Base-by-base conservation (phyloP, 768 basidiomycete species). In the Boletus reticuloceps region DNA sequence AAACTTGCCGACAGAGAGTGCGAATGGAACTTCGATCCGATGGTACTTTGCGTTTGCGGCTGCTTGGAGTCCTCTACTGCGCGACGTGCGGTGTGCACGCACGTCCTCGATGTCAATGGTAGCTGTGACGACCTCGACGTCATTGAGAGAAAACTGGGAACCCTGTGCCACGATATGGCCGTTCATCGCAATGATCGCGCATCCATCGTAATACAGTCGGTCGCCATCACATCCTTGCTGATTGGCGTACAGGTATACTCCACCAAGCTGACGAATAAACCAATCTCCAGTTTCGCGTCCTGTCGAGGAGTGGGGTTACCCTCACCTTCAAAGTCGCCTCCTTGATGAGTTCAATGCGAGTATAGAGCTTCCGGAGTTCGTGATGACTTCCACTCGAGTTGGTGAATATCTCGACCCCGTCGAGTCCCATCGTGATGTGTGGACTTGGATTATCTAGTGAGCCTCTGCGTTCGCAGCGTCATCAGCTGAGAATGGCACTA, bases 201-300 rank as follows among this genome's bases (percentile, higher is more conserved):
- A 97, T 31, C 97, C 97, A 62, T 99, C 97, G 68, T 98, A 99
- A 77, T 98, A 99, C 1, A 98, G 79, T 31, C 97, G 84, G 69
- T 99, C 97, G 1, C 97, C 97, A 64, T 99, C 97, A 66, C 97
- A 99, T 6, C 97, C 97, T 77, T 97, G 96, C 65, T 99, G 97
- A 68, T 99, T 99, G 10, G 97, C 93, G 64, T 99, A 99, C 8
- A 99, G 81, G 72, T 99, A 99, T 50, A 98, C 84, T 3, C 97
- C 97, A 11, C 97, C 97, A 36, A 95, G 82, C 96, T 98, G 60
- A 9, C 38, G 39, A 40, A 32, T n/a, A 11, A 16, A 32, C 0
- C 14, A 13, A 5, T 3, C 11, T 45, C 17, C n/a, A 39, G 27
- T 27, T 22, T 6, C 19, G 8, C 34, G 11, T 37, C 8, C 8